Base-by-base conservation (phyloP, 176 grass and related monocot species). In the Hordeum marinum region DNA sequence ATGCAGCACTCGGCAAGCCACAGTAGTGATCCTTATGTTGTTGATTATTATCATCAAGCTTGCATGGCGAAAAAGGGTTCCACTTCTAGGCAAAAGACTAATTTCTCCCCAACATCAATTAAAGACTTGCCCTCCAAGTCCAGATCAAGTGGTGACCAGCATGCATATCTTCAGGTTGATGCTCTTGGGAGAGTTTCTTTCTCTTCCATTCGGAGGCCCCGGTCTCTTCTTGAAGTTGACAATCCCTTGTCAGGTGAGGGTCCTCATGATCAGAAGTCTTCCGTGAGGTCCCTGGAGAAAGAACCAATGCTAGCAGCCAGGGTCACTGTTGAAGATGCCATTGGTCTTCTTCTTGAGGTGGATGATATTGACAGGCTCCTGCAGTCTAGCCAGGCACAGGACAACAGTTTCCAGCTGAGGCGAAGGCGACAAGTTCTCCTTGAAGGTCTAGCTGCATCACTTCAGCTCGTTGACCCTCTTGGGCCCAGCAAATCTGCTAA, bases 41-140 rank as follows among this genome's bases (percentile, higher is more conserved):
- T 92, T n/a, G 97, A 99, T 78, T 99, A 99, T 81, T 99, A 99
- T 57, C 97, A 99, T 82, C 94, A 96, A 90, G 97, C 97, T 89
- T 94, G 94, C 90, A 90, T 99, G 59, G 93, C 92, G 2, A 99
- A 99, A 82, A 93, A 80, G 76, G 84, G 91, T 63, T 74, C 80
- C 57, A 87, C 46, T 81, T 83, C 86, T 60, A 94, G 82, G 85
- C 91, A 89, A 54, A 95, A 89, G 80, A 40, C 60, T 72, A 88
- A 50, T 88, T 99, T 99, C 58, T 88, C 75, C 32, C 97, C 97
- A 46, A 81, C 84, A 55, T 75, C 88, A 83, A 83, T 94, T 78
- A 96, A 94, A 84, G 97, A 99, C 62, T 70, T 94, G 78, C 80
- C 94, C 76, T 90, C 97, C 62, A 95, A 92, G 83, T 94, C 94